Evolutionary conservation across 2,329 filamentous ascomycete genomes (phyloP).

Genomic region (Hypomyces rosellus): DNA sequence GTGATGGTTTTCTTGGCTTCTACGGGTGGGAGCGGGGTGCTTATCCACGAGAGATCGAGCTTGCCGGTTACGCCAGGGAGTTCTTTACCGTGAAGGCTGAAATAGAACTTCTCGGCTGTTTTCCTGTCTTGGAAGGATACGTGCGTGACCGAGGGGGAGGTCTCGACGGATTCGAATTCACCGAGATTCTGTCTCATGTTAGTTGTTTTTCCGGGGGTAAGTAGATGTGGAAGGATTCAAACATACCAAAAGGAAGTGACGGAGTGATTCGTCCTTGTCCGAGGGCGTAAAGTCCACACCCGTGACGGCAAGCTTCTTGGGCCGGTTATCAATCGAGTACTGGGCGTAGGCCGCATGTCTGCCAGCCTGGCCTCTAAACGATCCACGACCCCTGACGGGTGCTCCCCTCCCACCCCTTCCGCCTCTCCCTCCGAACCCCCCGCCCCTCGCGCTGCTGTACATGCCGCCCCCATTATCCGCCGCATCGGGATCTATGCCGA

Average conservation of each 20-base stretch:
- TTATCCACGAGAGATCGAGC: conserved; percentile 61
- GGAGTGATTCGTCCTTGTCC: conserved; percentile 60
- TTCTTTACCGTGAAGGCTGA: conserved; percentile 47
- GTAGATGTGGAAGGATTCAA: background rate
- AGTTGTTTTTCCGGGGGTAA: background rate
- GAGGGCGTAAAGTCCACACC: conserved; percentile 57
- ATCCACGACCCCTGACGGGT: conserved; percentile 33
- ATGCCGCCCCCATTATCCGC: conserved; percentile 35
- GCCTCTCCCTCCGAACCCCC: conserved; percentile 33
- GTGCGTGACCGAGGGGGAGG: conserved; percentile 39
- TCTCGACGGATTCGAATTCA: conserved; percentile 54
- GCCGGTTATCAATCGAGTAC: conserved; percentile 70
- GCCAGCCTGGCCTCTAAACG: conserved; percentile 37
- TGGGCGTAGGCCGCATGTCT: conserved; percentile 51
- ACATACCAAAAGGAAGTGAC: conserved; percentile 65
- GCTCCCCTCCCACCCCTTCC: conserved; percentile 27
- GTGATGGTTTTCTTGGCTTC: conserved; percentile 10
- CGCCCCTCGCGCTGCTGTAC: conserved; percentile 28
- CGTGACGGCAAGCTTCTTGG: conserved; percentile 58
- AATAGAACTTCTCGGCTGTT: conserved; percentile 65
- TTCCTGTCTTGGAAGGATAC: conserved; percentile 62
- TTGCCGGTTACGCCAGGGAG: conserved; percentile 57
- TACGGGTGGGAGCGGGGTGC: conserved; percentile 20
- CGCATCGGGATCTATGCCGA: conserved; percentile 59
- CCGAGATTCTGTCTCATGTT: conserved; percentile 45